Evolutionary conservation across 2,329 filamentous ascomycete genomes (phyloP), one percentile per base, ranked within the genome.

Genomic region (Neospermospora avenae): DNA sequence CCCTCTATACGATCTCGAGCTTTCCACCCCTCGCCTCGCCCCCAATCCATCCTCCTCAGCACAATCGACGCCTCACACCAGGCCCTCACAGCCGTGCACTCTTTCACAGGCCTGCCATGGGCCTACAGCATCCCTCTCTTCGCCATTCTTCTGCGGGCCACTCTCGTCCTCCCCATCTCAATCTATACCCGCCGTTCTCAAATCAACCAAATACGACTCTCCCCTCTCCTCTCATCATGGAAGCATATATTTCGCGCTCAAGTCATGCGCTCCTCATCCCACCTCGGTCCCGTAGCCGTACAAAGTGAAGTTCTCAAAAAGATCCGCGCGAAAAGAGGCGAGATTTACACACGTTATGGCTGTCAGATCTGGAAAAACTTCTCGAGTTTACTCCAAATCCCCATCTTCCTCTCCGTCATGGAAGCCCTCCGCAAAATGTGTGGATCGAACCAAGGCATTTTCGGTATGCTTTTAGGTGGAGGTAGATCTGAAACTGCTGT

Each of bases 121-220:
- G 79, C 73, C 7, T 74, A 76, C 13, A 78, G 80, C 20, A 77
- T 86, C 44, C 83, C 83, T 4, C 71, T 84, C 56, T 77, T 81
- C 3, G 83, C 83, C 3, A 67, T 85, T 42, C 53, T 79, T 16
- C 74, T 84, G 2, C 80, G 83, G 51, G 74, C 71, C 18, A 58
- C 74, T 6, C 69, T 84, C 54, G 76, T 79, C 44, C 71, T 81
- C 10, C 80, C 81, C 3, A 60, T 82, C 11, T 70, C 79, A 42
- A 69, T 80, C 44, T 79, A 76, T 64, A 61, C 74, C 60, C 72
- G 78, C 66, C 65, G 70, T 57, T 70, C 71, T 61, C 73, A 66
- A 62, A 73, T 68, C 67, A 77, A 76, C 63, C 78, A 77, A 68
- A 68, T 74, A 39, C 74, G 75, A 35, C 68, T 81, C 22, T 62